A percentile compares a stretch with the other conserved stretches of the same genome.
phyloP scores from a whole-genome alignment of 768 basidiomycete genomes.

The Hemileccinum rubropunctum region DNA sequence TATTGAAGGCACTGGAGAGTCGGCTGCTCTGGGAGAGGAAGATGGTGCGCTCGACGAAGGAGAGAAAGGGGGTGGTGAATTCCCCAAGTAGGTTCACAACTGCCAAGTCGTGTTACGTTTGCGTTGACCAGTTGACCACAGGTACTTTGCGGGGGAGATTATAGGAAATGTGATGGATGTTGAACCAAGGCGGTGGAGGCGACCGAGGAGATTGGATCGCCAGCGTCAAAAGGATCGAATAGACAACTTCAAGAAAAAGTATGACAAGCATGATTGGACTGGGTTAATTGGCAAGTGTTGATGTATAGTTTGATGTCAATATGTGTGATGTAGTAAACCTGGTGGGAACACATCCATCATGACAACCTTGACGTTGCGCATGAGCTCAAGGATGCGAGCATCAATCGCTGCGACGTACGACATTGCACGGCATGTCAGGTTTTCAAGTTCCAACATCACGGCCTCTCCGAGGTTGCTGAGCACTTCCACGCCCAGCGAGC shows the following conservation, averaged over 20 bases:
- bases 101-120: not conserved
- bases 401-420: not conserved
- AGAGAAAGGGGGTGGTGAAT: conserved; percentile 88
- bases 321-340: not conserved
- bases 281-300: conserved; percentile 53
- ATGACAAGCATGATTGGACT: conserved; percentile 81
- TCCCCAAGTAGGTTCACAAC: conserved; percentile 63
- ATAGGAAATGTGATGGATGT: conserved; percentile 88
- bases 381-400: conserved; percentile 1
- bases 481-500: conserved; percentile 16
- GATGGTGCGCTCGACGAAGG: conserved; percentile 74
- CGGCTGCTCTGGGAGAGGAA: conserved; percentile 57
- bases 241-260: conserved; percentile 65
- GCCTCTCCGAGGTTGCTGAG: conserved; percentile 10
- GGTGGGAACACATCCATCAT: conserved; percentile 1
- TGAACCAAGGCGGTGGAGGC: conserved; percentile 82
- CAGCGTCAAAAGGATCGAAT: conserved; percentile 69
- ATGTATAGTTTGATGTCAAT: not conserved
- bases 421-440: not conserved
- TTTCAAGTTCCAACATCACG: not conserved
- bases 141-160: conserved; percentile 94
- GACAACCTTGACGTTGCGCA: conserved; percentile 1
- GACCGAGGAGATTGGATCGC: conserved; percentile 73
- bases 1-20: conserved; percentile 84
- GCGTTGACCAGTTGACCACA: conserved; percentile 31